Evolutionary conservation across 148 eudicot species (phyloP), one percentile per base, ranked within the genome.

Genomic region (Vaccinium vitisidaea): DNA sequence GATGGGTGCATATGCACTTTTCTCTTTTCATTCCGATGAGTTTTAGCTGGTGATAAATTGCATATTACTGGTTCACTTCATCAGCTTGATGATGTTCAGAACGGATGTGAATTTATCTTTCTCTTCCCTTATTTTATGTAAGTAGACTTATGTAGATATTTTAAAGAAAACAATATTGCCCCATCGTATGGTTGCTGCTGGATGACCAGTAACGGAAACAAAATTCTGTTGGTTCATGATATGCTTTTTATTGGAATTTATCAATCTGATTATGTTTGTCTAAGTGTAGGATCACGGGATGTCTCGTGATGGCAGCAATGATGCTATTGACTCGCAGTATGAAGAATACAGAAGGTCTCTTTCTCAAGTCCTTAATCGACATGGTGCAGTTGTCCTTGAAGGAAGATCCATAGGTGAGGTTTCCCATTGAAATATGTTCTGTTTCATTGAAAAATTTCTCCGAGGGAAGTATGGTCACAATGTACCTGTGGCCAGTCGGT

Each of bases 341-440:
- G 98, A 94, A 80, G 95, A 92, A 74, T 97, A 85, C 87, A 91
- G 88, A 85, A 90, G 98, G 88, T 91, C 94, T 69, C 88, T 97
- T 69, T 88, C 88, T 30, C 99, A 94, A 87, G 92, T 92, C 82
- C 93, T 97, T 69, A 97, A 97, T 83, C 94, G 98, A 63, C 99
- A 97, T 85, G 95, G 98, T 76, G 98, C 95, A 54, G 99, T 97
- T 86, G 99, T 97, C 85, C 98, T 97, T 76, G 96, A 95, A 89
- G 99, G 99, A 84, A 93, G 98, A 90, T 78, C 92, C 74, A 85
- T 95, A 85, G 98, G 99, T 95, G 84, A 88, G 93, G 83, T 61
- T 65, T 30, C 50, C 36, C 5, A 0, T 43, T n/a, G 73, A 21
- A 39, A 49, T 59, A 11, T 80, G 53, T 80, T 58, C 19, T 80